Evolutionary conservation across 768 basidiomycete genomes (phyloP).

Genomic region (Lentinula raphanica): DNA sequence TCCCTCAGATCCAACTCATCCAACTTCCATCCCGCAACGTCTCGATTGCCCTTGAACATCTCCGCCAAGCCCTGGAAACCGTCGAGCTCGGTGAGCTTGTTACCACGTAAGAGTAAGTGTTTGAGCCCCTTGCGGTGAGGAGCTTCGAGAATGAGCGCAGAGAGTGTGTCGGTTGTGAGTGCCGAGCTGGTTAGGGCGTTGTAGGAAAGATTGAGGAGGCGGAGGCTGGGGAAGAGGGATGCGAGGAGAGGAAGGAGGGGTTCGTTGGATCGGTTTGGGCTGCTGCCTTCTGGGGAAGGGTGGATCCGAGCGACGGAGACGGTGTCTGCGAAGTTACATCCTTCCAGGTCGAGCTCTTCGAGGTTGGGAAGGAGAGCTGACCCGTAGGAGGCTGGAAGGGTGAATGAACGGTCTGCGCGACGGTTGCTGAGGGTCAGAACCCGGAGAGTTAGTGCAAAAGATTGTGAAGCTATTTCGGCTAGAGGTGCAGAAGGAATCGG

Average conservation of each 20-base stretch:
- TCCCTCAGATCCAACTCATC: constrained; percentile 82
- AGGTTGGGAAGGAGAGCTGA: constrained; percentile 51
- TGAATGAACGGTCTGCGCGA: constrained; percentile 60
- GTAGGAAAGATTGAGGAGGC: constrained; percentile 70
- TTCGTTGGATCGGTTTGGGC: constrained; percentile 36
- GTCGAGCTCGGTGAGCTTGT: constrained; percentile 54
- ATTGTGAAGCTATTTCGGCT: constrained; percentile 51
- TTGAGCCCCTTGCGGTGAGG: constrained; percentile 49
- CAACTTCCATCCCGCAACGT: constrained; percentile 64
- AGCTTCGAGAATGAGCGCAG: constrained; percentile 46
- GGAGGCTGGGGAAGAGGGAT: constrained; percentile 65
- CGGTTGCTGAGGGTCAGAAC: constrained; percentile 59
- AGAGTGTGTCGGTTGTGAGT: constrained; percentile 40
- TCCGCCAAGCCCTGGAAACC: constrained; percentile 60
- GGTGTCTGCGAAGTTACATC: constrained; percentile 60
- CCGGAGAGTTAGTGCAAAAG: constrained; percentile 55
- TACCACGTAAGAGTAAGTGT: constrained; percentile 66
- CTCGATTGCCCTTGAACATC: constrained; percentile 59
- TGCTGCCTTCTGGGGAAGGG: neutral
- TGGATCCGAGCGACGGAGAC: constrained; percentile 9
- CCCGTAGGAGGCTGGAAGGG: constrained; percentile 39
- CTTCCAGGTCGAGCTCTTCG: constrained; percentile 72
- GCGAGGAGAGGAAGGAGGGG: constrained; percentile 53
- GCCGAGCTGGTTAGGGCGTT: constrained; percentile 57
- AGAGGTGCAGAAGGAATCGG: constrained; percentile 69